Evolutionary conservation across 2,329 filamentous ascomycete species (phyloP).

Genomic region (Alternaria viburni): DNA sequence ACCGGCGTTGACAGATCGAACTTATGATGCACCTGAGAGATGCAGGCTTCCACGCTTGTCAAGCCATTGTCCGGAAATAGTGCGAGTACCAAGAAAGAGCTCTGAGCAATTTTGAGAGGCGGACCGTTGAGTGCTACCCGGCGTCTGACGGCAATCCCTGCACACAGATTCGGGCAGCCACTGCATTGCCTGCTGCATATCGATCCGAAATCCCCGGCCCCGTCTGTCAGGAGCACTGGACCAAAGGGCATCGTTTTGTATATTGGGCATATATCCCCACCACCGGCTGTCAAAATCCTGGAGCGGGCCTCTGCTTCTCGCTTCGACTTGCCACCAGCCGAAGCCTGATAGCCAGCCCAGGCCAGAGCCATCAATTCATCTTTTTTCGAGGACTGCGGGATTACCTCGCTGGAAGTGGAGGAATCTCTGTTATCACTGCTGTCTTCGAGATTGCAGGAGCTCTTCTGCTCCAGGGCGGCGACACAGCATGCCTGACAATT

Average conservation of each 20-base stretch:
- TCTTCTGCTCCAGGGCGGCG: not conserved
- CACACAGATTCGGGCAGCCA: constrained; percentile 10
- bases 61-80: constrained; percentile 1
- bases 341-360: not conserved
- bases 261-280: not conserved
- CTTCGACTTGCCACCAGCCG: not conserved
- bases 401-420: not conserved
- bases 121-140: constrained; percentile 17
- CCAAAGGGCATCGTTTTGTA: not conserved
- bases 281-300: not conserved
- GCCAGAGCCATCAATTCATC: not conserved
- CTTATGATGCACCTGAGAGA: not conserved
- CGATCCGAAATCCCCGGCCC: constrained; percentile 13
- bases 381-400: not conserved
- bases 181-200: constrained; percentile 11
- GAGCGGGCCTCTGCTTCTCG: constrained; percentile 1
- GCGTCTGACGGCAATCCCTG: constrained; percentile 15
- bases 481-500: constrained; percentile 18
- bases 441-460: not conserved
- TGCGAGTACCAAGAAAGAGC: constrained; percentile 9
- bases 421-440: not conserved
- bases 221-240: not conserved
- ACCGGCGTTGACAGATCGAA: constrained; percentile 1
- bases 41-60: not conserved
- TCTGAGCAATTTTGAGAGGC: constrained; percentile 9